phyloP scores from a whole-genome alignment of 768 basidiomycete species.

The Auricularia sp. region DNA sequence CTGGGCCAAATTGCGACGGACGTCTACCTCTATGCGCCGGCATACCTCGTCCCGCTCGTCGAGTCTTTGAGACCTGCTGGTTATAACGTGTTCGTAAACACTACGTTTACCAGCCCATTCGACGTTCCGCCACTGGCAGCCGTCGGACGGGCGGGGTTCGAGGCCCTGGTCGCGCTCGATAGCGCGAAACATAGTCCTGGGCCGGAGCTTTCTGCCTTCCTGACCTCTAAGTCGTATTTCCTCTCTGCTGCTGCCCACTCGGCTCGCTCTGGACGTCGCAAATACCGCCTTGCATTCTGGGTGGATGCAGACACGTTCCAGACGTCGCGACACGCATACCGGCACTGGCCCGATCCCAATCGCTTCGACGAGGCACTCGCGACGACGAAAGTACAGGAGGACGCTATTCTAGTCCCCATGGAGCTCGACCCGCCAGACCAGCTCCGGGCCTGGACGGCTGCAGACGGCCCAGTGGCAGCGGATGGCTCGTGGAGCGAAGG shows the following conservation, averaged over 20 bases:
- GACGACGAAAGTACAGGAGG: constrained; percentile 18
- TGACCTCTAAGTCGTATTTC: constrained; percentile 45
- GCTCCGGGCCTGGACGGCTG: constrained; percentile 32
- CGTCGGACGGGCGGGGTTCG: constrained; percentile 24
- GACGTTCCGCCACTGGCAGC: constrained; percentile 33
- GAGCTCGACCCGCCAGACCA: constrained; percentile 24
- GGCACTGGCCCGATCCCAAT: constrained; percentile 34
- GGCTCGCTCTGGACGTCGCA: constrained; percentile 15
- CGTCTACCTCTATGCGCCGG: constrained; percentile 44
- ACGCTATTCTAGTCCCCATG: constrained; percentile 40
- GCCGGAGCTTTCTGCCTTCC: constrained; percentile 43
- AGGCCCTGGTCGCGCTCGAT: constrained; percentile 34
- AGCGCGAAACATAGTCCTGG: constrained; percentile 33
- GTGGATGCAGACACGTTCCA: constrained; percentile 46
- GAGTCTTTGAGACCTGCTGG: constrained; percentile 18
- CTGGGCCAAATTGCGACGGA: constrained; percentile 35
- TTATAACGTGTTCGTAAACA: constrained; percentile 31
- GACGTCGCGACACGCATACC: constrained; percentile 28
- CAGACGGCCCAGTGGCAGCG: constrained; percentile 40
- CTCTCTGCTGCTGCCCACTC: constrained; percentile 30
- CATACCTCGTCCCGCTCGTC: constrained; percentile 26
- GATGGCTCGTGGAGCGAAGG: constrained; percentile 43
- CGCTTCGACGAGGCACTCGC: constrained; percentile 27
- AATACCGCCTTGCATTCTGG: constrained; percentile 49
- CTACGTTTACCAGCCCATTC: constrained; percentile 36